phyloP scores from a whole-genome alignment of 495 filamentous ascomycete genomes.

The Pyrenopolyporus hunteri region DNA sequence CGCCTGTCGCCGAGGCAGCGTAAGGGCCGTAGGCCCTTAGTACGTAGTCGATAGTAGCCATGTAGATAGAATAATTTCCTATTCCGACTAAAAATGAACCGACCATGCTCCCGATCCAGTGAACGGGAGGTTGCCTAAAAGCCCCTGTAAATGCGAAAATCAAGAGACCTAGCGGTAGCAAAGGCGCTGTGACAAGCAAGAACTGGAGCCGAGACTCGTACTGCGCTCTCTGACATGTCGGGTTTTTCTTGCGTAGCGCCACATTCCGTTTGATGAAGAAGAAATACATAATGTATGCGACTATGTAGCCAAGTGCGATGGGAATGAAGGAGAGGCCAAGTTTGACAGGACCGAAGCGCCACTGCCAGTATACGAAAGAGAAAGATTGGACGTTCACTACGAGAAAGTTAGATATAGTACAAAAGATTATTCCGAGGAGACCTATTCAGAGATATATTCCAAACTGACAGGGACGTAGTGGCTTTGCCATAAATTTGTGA shows the following conservation, averaged over 20 bases:
- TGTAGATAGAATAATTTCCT: slow-evolving; percentile 73
- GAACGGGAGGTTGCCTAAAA: slow-evolving; percentile 59
- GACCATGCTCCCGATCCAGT: slow-evolving; percentile 71
- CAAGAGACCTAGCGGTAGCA: slow-evolving; percentile 65
- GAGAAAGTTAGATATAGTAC: too few species aligned
- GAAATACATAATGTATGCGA: slow-evolving; percentile 62
- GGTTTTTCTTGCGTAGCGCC: slow-evolving; percentile 51
- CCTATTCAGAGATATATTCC: too few species aligned
- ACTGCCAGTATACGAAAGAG: slow-evolving; percentile 63
- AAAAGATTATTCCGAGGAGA: not conserved
- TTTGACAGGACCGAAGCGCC: slow-evolving; percentile 57
- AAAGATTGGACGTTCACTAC: slow-evolving; percentile 67
- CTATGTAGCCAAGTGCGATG: slow-evolving; percentile 65
- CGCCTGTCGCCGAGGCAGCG: slow-evolving; percentile 73
- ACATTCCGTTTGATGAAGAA: slow-evolving; percentile 59
- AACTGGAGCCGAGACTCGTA: slow-evolving; percentile 68
- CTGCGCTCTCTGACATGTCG: slow-evolving; percentile 60
- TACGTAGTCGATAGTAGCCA: slow-evolving; percentile 80
- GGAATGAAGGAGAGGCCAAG: slow-evolving; percentile 64
- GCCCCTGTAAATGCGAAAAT: slow-evolving; percentile 71
- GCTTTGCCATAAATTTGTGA: too few species aligned
- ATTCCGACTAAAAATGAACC: slow-evolving; percentile 70
- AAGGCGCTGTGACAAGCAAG: slow-evolving; percentile 63
- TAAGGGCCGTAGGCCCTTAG: slow-evolving; percentile 74
- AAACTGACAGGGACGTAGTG: too few species aligned